Evolutionary conservation across 192 early-diverging fungal genomes (phyloP).

Genomic region (Coemansia sp.): DNA sequence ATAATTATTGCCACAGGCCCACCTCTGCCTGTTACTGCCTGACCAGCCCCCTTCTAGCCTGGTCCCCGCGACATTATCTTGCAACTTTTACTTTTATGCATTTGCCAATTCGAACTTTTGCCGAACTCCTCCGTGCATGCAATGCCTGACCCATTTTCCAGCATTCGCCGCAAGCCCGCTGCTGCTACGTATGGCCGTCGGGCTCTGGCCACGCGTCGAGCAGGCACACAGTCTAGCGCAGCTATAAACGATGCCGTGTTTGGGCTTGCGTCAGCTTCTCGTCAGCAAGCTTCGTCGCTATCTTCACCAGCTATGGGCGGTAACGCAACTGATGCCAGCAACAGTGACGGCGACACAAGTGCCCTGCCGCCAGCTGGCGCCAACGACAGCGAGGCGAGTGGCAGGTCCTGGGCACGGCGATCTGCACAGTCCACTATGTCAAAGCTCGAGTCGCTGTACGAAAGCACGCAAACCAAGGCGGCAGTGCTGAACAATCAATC

Average conservation of each 20-base stretch:
- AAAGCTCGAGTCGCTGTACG: constrained; percentile 30
- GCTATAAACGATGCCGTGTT: not conserved
- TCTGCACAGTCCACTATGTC: constrained; percentile 34
- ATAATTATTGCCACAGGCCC: too few relatives aligned
- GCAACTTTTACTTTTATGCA: constrained; percentile 6
- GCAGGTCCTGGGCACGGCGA: constrained; percentile 14
- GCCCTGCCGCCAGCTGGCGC: not conserved
- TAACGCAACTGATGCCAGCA: not conserved
- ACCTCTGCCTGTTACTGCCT: too few relatives aligned
- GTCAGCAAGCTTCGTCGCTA: not conserved
- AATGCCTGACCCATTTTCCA: constrained; percentile 48
- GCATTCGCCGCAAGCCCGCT: constrained; percentile 41
- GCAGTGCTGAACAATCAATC: constrained; percentile 1
- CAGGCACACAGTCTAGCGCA: constrained; percentile 4
- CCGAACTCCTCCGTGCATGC: not conserved
- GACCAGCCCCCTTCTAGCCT: too few relatives aligned
- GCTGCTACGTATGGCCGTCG: constrained; percentile 48
- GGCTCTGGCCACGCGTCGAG: constrained; percentile 40
- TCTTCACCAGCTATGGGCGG: not conserved
- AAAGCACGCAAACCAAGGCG: constrained; percentile 14
- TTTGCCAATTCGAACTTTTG: not conserved
- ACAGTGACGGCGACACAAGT: not conserved
- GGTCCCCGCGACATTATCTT: too few relatives aligned
- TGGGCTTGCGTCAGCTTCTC: not conserved
- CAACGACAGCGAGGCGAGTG: not conserved